Base-by-base conservation (phyloP, 441 rosid genomes). In the Melianthus villosus region DNA sequence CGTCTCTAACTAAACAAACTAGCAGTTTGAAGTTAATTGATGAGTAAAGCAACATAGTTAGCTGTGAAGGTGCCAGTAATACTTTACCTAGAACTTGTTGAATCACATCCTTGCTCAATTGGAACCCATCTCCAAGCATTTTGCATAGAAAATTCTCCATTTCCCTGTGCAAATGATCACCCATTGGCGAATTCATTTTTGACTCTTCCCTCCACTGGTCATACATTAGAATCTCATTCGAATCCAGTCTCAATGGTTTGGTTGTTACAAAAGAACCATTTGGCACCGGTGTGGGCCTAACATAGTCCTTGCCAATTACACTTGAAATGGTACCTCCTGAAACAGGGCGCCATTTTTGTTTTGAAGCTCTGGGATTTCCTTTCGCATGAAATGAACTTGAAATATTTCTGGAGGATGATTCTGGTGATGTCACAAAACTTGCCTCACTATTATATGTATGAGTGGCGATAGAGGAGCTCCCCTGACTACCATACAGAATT, bases 121-220 rank as follows among this genome's bases (percentile, higher is more conserved):
- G 72, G 44, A 72, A 75, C 19, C 83, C 79, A 42, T 61, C 68
- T 57, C 56, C 65, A 35, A 75, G 77, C 74, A 75, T 69, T 47
- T 60, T 61, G 31, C 57, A 44, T 12, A 69, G 51, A 51, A 75
- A 75, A 30, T 75, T 65, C 50, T 69, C 71, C 16, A 69, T 38
- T 38, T 60, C 72, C 45, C 56, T 43, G 13, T 25, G 39, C 39
- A 47, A 25, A 42, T 22, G 46, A 25, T 18, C 40, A 20, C 13
- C 38, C 29, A 19, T 31, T 39, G 48, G 32, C 10, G 32, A 42
- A 42, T 16, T 40, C 36, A 38, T 25, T n/a, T 50, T 44, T 38
- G 6, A 41, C 54, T 67, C 42, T 35, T 60, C 54, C 25, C 35
- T 40, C 67, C 74, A 66, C 40, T 64, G 19, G 52, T 42, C 62